These are phyloP conservation scores for Stentor roeselii DNA, from an alignment of 73 alveolate species.

Conservation along the genomic window DNA sequence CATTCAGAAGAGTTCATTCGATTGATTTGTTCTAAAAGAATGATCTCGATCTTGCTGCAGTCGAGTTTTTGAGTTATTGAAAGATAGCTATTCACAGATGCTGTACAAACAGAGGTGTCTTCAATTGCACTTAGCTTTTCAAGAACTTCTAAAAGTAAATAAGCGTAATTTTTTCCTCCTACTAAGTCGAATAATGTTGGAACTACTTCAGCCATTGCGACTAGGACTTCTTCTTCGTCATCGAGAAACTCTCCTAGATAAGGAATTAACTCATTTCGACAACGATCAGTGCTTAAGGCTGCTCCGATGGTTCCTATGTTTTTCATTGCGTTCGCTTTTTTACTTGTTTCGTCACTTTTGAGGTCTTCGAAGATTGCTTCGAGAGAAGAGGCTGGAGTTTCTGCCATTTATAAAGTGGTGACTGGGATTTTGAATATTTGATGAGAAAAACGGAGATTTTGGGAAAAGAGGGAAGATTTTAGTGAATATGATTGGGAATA, in stretches of 20 bases:
- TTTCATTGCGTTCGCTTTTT: constrained; percentile 77
- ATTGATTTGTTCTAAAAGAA: constrained; percentile 51
- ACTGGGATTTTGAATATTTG: no score
- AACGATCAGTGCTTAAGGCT: constrained; percentile 93
- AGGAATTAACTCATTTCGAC: constrained; percentile 92
- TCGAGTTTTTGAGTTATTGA: constrained; percentile 26
- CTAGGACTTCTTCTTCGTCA: constrained; percentile 96
- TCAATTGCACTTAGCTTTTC: constrained; percentile 78
- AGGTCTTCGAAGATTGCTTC: constrained; percentile 58
- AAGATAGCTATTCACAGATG: constrained; percentile 33
- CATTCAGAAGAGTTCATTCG: constrained; percentile 71
- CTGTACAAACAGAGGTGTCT: constrained; percentile 77
- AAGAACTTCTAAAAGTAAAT: constrained; percentile 56
- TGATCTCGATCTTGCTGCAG: constrained; percentile 54
- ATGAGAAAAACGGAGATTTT: no score
- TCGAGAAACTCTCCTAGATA: constrained; percentile 73
- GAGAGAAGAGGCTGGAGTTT: not conserved
- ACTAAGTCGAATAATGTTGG: constrained; percentile 81
- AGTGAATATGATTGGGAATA: no score
- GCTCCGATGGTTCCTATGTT: constrained; percentile 69
- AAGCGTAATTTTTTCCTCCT: constrained; percentile 80
- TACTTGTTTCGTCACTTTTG: constrained; percentile 66
- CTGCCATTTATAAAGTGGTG: constrained; percentile 16
- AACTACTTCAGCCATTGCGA: constrained; percentile 82
- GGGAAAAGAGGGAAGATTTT: no score